phyloP scores from a whole-genome alignment of 2,329 filamentous ascomycete species.

The Geosmithia morbida region DNA sequence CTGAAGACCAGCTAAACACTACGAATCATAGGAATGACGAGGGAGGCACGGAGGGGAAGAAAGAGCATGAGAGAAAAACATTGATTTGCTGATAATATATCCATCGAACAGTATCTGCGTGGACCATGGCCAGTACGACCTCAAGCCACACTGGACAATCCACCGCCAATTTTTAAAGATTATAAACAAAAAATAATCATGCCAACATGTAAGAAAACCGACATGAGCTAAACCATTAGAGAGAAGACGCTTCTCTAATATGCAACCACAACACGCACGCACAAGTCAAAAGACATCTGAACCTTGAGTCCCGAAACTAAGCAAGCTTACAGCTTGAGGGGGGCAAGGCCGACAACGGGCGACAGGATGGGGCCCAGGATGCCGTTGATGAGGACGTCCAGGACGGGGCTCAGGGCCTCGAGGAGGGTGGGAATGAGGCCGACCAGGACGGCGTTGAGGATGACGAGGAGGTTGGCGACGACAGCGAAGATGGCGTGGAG shows the following conservation, averaged over 20 bases:
- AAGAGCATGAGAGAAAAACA: not conserved
- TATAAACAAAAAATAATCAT: not conserved
- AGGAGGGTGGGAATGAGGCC: conserved; percentile 11
- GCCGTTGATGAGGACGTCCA: conserved; percentile 9
- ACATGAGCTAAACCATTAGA: not conserved
- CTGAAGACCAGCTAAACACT: too few species aligned
- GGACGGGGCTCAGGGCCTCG: conserved; percentile 11
- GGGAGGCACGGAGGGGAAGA: not conserved
- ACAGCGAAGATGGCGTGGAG: conserved; percentile 13
- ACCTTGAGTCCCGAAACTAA: not conserved
- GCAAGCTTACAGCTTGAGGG: not conserved
- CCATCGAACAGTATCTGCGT: conserved; percentile 1
- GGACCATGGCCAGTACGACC: not conserved
- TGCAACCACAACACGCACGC: not conserved
- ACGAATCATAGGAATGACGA: not conserved
- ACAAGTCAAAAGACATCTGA: not conserved
- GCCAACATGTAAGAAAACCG: not conserved
- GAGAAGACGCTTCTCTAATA: not conserved
- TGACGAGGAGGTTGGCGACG: conserved; percentile 9
- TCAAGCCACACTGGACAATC: not conserved
- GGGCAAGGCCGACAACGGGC: conserved; percentile 9
- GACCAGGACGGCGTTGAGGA: conserved; percentile 9
- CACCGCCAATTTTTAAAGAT: not conserved
- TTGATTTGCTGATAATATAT: conserved; percentile 2
- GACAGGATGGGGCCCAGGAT: conserved; percentile 12